phyloP scores from a whole-genome alignment of 2,329 filamentous ascomycete genomes.

The Microascus cirrosus region DNA sequence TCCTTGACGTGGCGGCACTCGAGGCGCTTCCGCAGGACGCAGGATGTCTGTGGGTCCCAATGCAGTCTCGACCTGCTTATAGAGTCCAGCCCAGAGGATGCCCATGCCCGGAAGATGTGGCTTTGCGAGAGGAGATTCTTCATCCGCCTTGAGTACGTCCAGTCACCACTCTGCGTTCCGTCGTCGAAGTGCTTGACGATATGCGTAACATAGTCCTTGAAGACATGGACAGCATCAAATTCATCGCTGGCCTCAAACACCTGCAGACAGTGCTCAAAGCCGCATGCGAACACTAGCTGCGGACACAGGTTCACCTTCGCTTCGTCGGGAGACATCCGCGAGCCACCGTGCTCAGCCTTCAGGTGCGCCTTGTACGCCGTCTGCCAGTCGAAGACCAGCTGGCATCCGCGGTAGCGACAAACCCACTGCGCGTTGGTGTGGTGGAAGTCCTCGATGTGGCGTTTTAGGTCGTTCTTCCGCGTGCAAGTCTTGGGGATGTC shows the following conservation, averaged over 20 bases:
- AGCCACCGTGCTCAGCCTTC: slow-evolving; percentile 30
- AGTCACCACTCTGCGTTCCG: slow-evolving; percentile 23
- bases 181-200: slow-evolving; percentile 36
- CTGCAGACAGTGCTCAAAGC: slow-evolving; percentile 30
- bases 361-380: slow-evolving; percentile 34
- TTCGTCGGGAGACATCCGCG: slow-evolving; percentile 27
- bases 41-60: slow-evolving; percentile 30
- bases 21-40: slow-evolving; percentile 28
- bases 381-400: slow-evolving; percentile 34
- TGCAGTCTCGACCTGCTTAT: slow-evolving; percentile 19
- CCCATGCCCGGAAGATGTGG: slow-evolving; percentile 24
- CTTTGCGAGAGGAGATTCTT: slow-evolving; percentile 31
- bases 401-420: slow-evolving; percentile 30
- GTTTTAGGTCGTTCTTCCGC: slow-evolving; percentile 35
- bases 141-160: slow-evolving; percentile 32
- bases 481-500: slow-evolving; percentile 29
- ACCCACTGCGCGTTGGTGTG: slow-evolving; percentile 34
- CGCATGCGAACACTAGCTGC: slow-evolving; percentile 36
- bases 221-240: slow-evolving; percentile 23
- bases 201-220: slow-evolving; percentile 33
- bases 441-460: slow-evolving; percentile 36
- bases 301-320: slow-evolving; percentile 30
- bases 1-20: slow-evolving; percentile 32
- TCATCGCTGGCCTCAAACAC: slow-evolving; percentile 30
- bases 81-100: slow-evolving; percentile 20